phyloP scores from a whole-genome alignment of 192 early-diverging fungal species.

The Coemansia sp. region DNA sequence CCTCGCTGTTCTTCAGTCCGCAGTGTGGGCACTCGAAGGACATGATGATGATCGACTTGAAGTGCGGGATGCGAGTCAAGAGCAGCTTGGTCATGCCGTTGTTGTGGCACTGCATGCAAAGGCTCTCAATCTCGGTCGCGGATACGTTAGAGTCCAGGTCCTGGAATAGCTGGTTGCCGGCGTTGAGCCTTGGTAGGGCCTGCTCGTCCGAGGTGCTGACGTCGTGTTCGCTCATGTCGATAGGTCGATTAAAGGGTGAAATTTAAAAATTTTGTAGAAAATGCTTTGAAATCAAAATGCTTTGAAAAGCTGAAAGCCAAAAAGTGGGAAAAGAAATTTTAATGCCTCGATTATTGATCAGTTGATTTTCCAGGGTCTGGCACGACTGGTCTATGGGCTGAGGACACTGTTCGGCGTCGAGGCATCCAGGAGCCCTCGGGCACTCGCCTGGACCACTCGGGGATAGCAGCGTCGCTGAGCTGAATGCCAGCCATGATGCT shows the following conservation, averaged over 20 bases:
- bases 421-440: constrained; percentile 49
- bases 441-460: constrained; percentile 39
- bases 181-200: constrained; percentile 30
- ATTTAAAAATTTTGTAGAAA: constrained; percentile 3
- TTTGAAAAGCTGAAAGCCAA: background rate
- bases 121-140: constrained; percentile 81
- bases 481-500: constrained; percentile 43
- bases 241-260: background rate
- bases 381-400: background rate
- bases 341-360: background rate
- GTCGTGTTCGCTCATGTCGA: constrained; percentile 6
- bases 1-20: constrained; percentile 83
- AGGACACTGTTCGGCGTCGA: constrained; percentile 11
- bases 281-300: background rate
- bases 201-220: constrained; percentile 8
- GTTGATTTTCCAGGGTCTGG: background rate
- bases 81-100: constrained; percentile 85
- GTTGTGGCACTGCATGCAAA: constrained; percentile 89
- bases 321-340: constrained; percentile 3
- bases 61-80: constrained; percentile 90
- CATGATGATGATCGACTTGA: constrained; percentile 81
- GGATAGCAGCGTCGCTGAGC: constrained; percentile 33
- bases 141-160: constrained; percentile 64
- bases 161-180: constrained; percentile 61
- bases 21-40: constrained; percentile 89